These are phyloP conservation scores for Reutealis trisperma DNA, from an alignment of 345 rosid genomes.

Conservation along the genomic window DNA sequence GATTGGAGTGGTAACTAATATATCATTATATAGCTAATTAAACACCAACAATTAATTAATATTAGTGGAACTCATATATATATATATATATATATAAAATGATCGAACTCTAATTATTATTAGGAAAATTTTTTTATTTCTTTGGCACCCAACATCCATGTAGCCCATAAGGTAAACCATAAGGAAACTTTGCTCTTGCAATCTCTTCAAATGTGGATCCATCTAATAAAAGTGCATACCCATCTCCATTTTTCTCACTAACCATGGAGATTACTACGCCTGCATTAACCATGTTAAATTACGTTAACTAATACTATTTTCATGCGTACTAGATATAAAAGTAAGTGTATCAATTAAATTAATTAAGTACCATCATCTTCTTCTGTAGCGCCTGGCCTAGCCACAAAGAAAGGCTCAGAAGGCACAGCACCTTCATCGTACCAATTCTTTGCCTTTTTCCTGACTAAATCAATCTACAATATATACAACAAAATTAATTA, in stretches of 20 bases:
- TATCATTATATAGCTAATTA: too few relatives aligned
- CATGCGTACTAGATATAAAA: too few relatives aligned
- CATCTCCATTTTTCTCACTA: conserved; percentile 79
- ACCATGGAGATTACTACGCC: conserved; percentile 87
- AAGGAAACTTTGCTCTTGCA: conserved; percentile 92
- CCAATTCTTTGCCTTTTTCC: conserved; percentile 84
- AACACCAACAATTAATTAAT: too few relatives aligned
- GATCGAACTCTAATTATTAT: neutral
- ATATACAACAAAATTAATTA: neutral
- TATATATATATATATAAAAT: too few relatives aligned
- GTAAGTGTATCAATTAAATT: neutral
- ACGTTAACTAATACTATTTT: too few relatives aligned
- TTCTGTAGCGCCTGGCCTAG: conserved; percentile 72
- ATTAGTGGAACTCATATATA: too few relatives aligned
- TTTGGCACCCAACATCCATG: conserved; percentile 98
- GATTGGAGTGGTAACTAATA: too few relatives aligned
- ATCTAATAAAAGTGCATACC: conserved; percentile 74
- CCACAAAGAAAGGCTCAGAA: conserved; percentile 90
- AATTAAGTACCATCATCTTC: conserved; percentile 89
- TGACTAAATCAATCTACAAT: conserved; percentile 64
- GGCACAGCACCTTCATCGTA: conserved; percentile 76
- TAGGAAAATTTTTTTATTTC: neutral
- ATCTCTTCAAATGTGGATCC: conserved; percentile 85
- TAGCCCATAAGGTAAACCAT: conserved; percentile 89
- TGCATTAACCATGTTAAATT: conserved; percentile 21